phyloP scores from a whole-genome alignment of 2,329 filamentous ascomycete genomes.

The Fusarium sp. region DNA sequence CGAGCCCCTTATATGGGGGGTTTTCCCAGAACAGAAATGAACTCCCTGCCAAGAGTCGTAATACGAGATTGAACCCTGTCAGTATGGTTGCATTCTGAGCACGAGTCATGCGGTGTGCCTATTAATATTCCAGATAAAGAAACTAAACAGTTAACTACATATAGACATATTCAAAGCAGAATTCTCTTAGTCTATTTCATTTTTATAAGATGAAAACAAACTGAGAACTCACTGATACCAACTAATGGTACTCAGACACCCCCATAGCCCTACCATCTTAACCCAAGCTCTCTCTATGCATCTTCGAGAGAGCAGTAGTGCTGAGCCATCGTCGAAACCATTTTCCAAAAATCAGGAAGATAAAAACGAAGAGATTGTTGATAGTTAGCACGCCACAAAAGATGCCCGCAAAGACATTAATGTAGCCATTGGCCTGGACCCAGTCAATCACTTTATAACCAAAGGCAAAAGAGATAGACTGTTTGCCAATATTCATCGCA shows the following conservation, averaged over 20 bases:
- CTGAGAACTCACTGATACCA: too few relatives aligned
- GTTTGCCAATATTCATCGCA: neutral
- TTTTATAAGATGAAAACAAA: too few relatives aligned
- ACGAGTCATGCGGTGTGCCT: neutral
- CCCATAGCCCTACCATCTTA: neutral
- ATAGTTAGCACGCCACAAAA: neutral
- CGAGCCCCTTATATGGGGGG: neutral
- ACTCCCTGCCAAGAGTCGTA: neutral
- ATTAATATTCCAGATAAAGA: neutral
- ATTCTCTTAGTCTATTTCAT: too few relatives aligned
- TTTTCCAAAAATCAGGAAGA: neutral
- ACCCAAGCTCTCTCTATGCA: neutral
- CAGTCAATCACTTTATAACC: neutral
- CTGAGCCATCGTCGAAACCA: neutral
- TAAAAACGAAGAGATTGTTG: neutral
- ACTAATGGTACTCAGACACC: too few relatives aligned
- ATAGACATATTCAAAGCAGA: too few relatives aligned
- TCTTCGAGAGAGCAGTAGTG: neutral
- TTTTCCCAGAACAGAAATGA: neutral
- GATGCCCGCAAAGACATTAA: neutral
- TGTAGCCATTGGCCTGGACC: neutral
- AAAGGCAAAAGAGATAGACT: neutral
- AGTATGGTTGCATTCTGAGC: neutral
- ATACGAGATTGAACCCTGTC: neutral
- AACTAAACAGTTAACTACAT: too few relatives aligned